These are phyloP conservation scores for Spirogloea muscicola DNA, from an alignment of 139 green algal genomes.

Conservation along the genomic window DNA sequence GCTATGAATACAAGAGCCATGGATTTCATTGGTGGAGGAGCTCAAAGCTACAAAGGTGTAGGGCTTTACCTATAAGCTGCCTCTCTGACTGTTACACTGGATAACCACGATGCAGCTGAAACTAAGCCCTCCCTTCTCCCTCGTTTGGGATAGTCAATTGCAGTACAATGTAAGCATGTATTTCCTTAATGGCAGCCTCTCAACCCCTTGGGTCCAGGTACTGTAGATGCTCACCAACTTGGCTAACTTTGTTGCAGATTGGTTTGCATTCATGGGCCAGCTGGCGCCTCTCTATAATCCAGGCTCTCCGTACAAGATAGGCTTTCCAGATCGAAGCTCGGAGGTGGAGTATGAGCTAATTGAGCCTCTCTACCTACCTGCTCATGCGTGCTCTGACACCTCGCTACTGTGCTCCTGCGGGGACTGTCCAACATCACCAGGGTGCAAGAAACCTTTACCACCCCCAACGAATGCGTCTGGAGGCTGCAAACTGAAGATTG, in stretches of 20 bases:
- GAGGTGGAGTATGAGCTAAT: conserved; percentile 55
- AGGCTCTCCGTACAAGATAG: conserved; percentile 58
- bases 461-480: too few species aligned
- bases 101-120: too few species aligned
- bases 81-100: neutral
- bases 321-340: conserved; percentile 60
- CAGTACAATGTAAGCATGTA: too few species aligned
- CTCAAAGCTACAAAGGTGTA: conserved; percentile 57
- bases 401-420: conserved; percentile 77
- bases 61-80: neutral
- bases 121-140: too few species aligned
- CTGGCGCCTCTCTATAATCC: conserved; percentile 45
- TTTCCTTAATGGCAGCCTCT: too few species aligned
- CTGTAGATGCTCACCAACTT: too few species aligned
- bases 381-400: conserved; percentile 64
- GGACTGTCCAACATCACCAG: conserved; percentile 72
- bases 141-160: too few species aligned
- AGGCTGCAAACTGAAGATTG: too few species aligned
- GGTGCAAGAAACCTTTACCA: conserved; percentile 48
- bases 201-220: too few species aligned
- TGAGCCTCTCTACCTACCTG: conserved; percentile 41
- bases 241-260: conserved; percentile 30
- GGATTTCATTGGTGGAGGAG: conserved; percentile 77
- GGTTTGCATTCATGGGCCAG: conserved; percentile 38
- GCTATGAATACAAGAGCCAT: conserved; percentile 78